A percentile compares a stretch with the other conserved stretches of the same genome.
These are phyloP conservation scores for Fusarium haematococcum DNA, from an alignment of 2,329 filamentous ascomycete species.

Conservation along the genomic window DNA sequence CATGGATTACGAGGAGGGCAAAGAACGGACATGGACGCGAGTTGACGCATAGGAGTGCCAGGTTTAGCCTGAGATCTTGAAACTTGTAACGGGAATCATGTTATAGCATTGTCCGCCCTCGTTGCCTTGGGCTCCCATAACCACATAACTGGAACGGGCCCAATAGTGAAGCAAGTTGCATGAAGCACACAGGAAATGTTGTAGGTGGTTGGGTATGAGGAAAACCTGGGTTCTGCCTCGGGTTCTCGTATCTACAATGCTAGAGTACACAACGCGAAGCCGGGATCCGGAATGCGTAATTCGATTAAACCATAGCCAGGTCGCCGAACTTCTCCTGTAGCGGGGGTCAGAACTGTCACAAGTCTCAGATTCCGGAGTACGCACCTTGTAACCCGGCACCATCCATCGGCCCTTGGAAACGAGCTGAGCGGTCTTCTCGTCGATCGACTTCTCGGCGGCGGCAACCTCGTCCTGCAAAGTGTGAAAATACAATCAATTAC, in stretches of 20 bases:
- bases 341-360: slow-evolving; percentile 57
- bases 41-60: background rate
- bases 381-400: slow-evolving; percentile 98
- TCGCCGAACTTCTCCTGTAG: slow-evolving; percentile 98
- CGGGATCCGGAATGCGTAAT: slow-evolving; percentile 50
- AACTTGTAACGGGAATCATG: background rate
- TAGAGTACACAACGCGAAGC: slow-evolving; percentile 73
- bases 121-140: background rate
- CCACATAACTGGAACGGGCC: background rate
- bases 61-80: background rate
- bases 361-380: slow-evolving; percentile 45
- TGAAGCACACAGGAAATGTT: slow-evolving; percentile 41
- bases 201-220: slow-evolving; percentile 47
- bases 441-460: slow-evolving; percentile 93
- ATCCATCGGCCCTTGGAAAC: slow-evolving; percentile 98
- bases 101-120: background rate
- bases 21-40: background rate
- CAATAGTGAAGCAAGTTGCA: slow-evolving; percentile 1
- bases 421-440: slow-evolving; percentile 94
- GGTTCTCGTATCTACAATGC: slow-evolving; percentile 74
- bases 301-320: slow-evolving; percentile 87
- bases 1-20: background rate
- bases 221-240: slow-evolving; percentile 49
- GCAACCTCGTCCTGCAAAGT: slow-evolving; percentile 86
- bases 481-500: slow-evolving; percentile 41